A percentile compares a stretch with the other conserved stretches of the same genome.
phyloP scores from a whole-genome alignment of 1,139 yeast species.

The Pichia sp. region DNA sequence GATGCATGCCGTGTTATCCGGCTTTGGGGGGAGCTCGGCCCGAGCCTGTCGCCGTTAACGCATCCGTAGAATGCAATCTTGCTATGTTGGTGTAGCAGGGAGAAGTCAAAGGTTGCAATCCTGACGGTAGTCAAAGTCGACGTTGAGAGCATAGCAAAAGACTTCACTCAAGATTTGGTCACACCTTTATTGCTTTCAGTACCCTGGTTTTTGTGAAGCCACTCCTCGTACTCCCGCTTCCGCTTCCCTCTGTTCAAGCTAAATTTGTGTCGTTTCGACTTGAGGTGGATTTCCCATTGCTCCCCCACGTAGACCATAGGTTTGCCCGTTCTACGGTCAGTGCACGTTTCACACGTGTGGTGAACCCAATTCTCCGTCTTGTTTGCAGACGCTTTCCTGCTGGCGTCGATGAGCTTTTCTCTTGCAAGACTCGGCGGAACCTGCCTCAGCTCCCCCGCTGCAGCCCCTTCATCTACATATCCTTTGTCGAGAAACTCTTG shows the following conservation, averaged over 20 bases:
- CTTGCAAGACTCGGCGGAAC: constrained; percentile 44
- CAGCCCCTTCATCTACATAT: constrained; percentile 17
- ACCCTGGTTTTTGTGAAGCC: constrained; percentile 30
- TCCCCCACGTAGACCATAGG: constrained; percentile 70
- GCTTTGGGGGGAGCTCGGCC: no score
- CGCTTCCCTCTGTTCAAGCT: constrained; percentile 39
- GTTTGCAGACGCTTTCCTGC: constrained; percentile 17
- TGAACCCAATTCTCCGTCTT: constrained; percentile 55
- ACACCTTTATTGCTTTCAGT: not conserved
- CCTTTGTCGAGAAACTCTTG: constrained; percentile 36
- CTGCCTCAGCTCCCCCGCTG: constrained; percentile 25
- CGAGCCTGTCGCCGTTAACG: no score
- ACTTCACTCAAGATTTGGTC: not conserved
- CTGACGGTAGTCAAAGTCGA: no score
- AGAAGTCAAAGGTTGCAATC: no score
- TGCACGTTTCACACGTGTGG: constrained; percentile 62
- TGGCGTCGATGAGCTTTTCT: constrained; percentile 11
- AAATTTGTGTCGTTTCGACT: constrained; percentile 60
- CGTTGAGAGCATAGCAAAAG: not conserved
- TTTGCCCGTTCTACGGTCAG: constrained; percentile 46
- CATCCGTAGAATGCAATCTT: no score
- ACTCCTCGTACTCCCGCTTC: constrained; percentile 43
- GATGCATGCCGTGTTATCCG: no score
- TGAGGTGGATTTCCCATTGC: constrained; percentile 64
- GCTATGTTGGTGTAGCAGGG: no score